Evolutionary conservation across 345 rosid genomes (phyloP).

Genomic region (Moricandia arvensis): DNA sequence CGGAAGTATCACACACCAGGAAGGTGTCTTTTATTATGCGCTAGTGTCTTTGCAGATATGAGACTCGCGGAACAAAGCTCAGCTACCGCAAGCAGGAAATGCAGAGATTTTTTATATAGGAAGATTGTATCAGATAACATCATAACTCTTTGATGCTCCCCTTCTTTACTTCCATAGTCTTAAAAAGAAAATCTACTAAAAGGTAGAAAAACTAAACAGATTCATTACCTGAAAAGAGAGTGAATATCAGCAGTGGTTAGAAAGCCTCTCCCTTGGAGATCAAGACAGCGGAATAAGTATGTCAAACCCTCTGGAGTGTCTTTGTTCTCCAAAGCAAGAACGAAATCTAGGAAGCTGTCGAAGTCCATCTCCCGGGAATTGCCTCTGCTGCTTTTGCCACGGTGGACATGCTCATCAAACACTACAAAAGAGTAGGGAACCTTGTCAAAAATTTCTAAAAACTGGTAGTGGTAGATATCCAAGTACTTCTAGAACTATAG

Average conservation of each 20-base stretch:
- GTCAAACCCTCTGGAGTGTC: constrained; percentile 97
- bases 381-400: constrained; percentile 63
- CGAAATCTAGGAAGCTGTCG: constrained; percentile 88
- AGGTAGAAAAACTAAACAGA: background rate
- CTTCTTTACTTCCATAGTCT: constrained; percentile 85
- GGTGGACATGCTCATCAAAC: constrained; percentile 93
- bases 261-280: constrained; percentile 85
- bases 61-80: constrained; percentile 69
- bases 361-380: constrained; percentile 94
- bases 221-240: constrained; percentile 83
- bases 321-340: constrained; percentile 93
- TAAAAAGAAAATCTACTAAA: background rate
- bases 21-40: background rate
- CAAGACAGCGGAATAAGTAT: constrained; percentile 87
- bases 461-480: background rate
- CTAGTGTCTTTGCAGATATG: constrained; percentile 57
- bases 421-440: constrained; percentile 42
- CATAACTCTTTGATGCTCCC: constrained; percentile 75
- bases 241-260: constrained; percentile 97
- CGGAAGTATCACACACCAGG: constrained; percentile 14
- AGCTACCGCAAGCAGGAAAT: constrained; percentile 75
- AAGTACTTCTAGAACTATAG: background rate
- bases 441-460: no score
- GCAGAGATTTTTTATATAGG: constrained; percentile 64
- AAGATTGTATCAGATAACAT: constrained; percentile 95